A percentile compares a stretch with the other conserved stretches of the same genome.
Conservation (phyloP, 78 protist genomes). For the Cavenderia fasciculata region DNA sequence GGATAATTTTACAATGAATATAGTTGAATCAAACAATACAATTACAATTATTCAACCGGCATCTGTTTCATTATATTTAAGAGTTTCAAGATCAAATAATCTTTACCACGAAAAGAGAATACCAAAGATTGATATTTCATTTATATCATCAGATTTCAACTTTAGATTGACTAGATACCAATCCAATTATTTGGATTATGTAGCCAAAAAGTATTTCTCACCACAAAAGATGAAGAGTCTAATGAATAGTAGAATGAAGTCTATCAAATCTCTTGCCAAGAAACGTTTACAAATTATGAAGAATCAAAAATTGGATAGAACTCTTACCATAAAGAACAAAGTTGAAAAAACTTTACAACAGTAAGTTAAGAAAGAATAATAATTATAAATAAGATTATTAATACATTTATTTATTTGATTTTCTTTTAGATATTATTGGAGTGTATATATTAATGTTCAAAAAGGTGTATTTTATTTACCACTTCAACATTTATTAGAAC, state of each 20-base stretch:
- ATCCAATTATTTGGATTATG: constrained; percentile 31
- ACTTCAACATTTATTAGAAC: constrained; percentile 59
- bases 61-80: constrained; percentile 25
- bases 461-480: constrained; percentile 65
- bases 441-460: constrained; percentile 7
- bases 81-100: constrained; percentile 15
- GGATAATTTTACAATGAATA: constrained; percentile 36
- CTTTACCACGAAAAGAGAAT: constrained; percentile 19
- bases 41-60: constrained; percentile 16
- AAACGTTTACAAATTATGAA: constrained; percentile 27
- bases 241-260: constrained; percentile 1
- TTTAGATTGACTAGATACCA: constrained; percentile 45
- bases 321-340: constrained; percentile 62
- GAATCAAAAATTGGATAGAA: constrained; percentile 31
- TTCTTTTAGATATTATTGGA: constrained; percentile 71
- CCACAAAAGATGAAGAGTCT: constrained; percentile 56
- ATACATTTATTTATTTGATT: no score
- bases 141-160: constrained; percentile 46
- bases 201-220: constrained; percentile 60
- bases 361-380: no score
- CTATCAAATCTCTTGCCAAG: constrained; percentile 42
- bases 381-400: no score
- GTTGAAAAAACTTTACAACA: constrained; percentile 70
- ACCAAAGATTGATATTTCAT: constrained; percentile 64
- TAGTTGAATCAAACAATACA: neutral